These are phyloP conservation scores for Bolboschoenus planiculmis DNA, from an alignment of 176 grass and related monocot genomes.

Conservation along the genomic window DNA sequence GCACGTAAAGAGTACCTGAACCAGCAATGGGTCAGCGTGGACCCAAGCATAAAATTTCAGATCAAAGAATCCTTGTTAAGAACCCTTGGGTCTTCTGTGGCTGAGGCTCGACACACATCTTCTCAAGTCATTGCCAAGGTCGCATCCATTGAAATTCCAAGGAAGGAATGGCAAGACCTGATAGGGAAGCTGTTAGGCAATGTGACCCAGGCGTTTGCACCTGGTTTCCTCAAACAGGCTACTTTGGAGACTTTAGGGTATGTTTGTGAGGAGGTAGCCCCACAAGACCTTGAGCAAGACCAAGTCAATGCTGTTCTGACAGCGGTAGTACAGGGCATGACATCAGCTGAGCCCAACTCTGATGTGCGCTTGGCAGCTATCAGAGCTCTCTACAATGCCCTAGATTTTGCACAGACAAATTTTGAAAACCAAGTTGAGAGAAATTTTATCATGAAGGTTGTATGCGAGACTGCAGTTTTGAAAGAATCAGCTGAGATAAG, in stretches of 20 bases:
- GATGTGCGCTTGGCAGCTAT: conserved; percentile 75
- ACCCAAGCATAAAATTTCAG: conserved; percentile 51
- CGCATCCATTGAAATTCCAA: conserved; percentile 86
- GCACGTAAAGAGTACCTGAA: conserved; percentile 49
- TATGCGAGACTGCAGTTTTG: conserved; percentile 69
- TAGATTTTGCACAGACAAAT: conserved; percentile 82
- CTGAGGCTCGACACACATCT: conserved; percentile 75
- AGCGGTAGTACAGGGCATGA: conserved; percentile 82
- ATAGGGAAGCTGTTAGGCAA: conserved; percentile 57
- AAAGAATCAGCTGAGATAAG: conserved; percentile 73
- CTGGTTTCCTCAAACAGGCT: conserved; percentile 64
- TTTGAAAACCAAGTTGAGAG: conserved; percentile 92
- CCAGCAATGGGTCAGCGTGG: conserved; percentile 62
- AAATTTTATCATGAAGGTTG: conserved; percentile 85
- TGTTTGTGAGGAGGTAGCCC: conserved; percentile 86
- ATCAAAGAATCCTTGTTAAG: conserved; percentile 83
- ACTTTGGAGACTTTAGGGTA: conserved; percentile 84
- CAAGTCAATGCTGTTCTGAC: conserved; percentile 78
- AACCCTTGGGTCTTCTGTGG: conserved; percentile 57
- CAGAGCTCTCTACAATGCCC: conserved; percentile 72
- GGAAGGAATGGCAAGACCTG: conserved; percentile 85
- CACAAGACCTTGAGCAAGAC: conserved; percentile 65
- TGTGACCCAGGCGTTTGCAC: conserved; percentile 46
- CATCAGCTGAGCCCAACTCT: conserved; percentile 43
- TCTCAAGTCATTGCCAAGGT: conserved; percentile 95